Evolutionary conservation across 2,329 filamentous ascomycete genomes (phyloP).

Genomic region (Escovopsis sp.): DNA sequence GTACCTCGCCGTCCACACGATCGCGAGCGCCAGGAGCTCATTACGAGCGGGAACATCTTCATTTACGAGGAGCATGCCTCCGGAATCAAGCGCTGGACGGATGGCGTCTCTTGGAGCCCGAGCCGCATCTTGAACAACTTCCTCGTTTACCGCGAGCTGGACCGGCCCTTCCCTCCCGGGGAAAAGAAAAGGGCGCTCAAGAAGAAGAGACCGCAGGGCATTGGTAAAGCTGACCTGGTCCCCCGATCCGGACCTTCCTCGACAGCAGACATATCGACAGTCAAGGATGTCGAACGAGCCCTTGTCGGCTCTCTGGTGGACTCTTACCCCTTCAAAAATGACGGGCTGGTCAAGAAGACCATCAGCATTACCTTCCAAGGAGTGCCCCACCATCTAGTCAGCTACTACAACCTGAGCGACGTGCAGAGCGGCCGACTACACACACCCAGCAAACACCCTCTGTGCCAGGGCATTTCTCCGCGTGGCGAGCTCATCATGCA

Average conservation of each 20-base stretch:
- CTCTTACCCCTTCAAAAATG: slow-evolving; percentile 72
- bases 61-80: slow-evolving; percentile 86
- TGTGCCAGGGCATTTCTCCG: slow-evolving; percentile 29
- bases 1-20: slow-evolving; percentile 77
- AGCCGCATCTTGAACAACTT: slow-evolving; percentile 76
- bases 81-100: slow-evolving; percentile 88
- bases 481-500: slow-evolving; percentile 42
- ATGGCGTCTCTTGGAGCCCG: slow-evolving; percentile 81
- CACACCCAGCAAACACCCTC: slow-evolving; percentile 37
- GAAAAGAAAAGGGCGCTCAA: slow-evolving; percentile 78
- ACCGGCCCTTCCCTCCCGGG: slow-evolving; percentile 61
- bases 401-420: slow-evolving; percentile 74
- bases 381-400: slow-evolving; percentile 71
- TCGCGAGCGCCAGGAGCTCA: slow-evolving; percentile 59
- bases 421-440: slow-evolving; percentile 46
- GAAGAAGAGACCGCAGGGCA: slow-evolving; percentile 32
- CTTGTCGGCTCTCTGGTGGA: slow-evolving; percentile 76
- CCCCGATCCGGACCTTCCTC: slow-evolving; percentile 10
- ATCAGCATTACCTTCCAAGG: slow-evolving; percentile 65
- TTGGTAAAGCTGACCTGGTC: slow-evolving; percentile 18
- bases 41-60: slow-evolving; percentile 73
- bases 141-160: slow-evolving; percentile 69
- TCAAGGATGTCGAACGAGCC: slow-evolving; percentile 20
- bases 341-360: slow-evolving; percentile 81
- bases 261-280: slow-evolving; percentile 6